phyloP scores from a whole-genome alignment of 805 yeast species.

The Saccharomycopsis vini region DNA sequence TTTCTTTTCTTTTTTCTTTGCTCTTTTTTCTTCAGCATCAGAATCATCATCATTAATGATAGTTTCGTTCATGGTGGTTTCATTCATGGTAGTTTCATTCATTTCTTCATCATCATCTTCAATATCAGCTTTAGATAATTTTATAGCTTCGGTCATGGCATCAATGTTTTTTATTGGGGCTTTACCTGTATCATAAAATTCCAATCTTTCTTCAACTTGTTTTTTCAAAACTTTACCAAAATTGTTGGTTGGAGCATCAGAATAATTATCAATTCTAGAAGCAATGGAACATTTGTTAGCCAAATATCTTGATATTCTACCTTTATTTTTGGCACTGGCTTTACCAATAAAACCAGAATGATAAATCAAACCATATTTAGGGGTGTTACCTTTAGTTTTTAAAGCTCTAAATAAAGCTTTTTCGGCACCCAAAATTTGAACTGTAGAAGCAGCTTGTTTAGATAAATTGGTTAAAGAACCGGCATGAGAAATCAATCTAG shows the following conservation, averaged over 20 bases:
- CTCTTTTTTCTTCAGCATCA: conserved; percentile 35
- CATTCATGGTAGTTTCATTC: conserved; percentile 23
- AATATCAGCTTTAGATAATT: conserved; percentile 36
- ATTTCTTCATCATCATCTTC: conserved; percentile 26
- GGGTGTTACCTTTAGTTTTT: conserved; percentile 94
- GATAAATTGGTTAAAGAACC: conserved; percentile 95
- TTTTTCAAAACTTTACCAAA: conserved; percentile 88
- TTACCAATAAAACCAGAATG: conserved; percentile 91
- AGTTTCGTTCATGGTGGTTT: conserved; percentile 24
- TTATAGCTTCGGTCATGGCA: conserved; percentile 88
- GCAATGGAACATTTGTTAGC: conserved; percentile 99
- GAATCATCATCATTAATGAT: conserved; percentile 30
- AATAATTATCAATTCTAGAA: conserved; percentile 94
- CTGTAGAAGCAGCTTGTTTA: conserved; percentile 98
- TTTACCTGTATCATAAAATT: conserved; percentile 92
- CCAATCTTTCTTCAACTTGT: conserved; percentile 96
- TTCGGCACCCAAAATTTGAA: conserved; percentile 96
- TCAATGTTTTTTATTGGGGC: conserved; percentile 94
- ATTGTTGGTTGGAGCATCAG: conserved; percentile 85
- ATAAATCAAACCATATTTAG: conserved; percentile 91
- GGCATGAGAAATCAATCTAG: conserved; percentile 95
- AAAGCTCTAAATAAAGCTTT: conserved; percentile 93
- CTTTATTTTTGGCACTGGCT: conserved; percentile 95
- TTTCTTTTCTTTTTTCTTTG: conserved; percentile 43
- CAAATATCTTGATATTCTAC: conserved; percentile 95